Conservation (phyloP, 208 protist genomes). For the Leishmania amazonensis region DNA sequence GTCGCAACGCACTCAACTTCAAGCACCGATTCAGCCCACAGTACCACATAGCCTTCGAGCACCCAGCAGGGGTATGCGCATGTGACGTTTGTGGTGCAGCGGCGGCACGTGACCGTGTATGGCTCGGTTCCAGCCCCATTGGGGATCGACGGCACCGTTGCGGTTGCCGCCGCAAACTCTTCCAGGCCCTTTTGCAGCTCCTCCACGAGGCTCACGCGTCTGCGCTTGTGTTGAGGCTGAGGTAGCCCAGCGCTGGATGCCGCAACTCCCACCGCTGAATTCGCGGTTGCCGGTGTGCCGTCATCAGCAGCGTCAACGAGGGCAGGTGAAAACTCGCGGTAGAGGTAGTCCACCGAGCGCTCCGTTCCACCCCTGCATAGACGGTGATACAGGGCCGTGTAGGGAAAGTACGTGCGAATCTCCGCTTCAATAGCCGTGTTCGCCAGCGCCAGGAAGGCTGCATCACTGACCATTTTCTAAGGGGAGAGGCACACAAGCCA, state of each 20-base stretch:
- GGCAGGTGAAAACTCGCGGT: slow-evolving; percentile 14
- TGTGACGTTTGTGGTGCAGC: slow-evolving; percentile 40
- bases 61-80: slow-evolving; percentile 39
- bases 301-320: no score
- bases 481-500: not conserved
- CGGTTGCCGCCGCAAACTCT: not conserved
- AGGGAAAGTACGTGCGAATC: slow-evolving; percentile 50
- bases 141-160: not conserved
- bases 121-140: not conserved
- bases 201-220: slow-evolving; percentile 17
- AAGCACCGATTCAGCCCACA: slow-evolving; percentile 65
- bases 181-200: slow-evolving; percentile 14
- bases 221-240: slow-evolving; percentile 1
- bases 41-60: slow-evolving; percentile 44
- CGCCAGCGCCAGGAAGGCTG: not conserved
- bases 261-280: not conserved
- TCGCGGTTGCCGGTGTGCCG: not conserved
- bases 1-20: slow-evolving; percentile 12
- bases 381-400: slow-evolving; percentile 49
- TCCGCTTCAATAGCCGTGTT: slow-evolving; percentile 40
- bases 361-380: slow-evolving; percentile 19
- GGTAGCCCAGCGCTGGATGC: not conserved
- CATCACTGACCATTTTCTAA: not conserved
- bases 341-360: not conserved
- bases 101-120: slow-evolving; percentile 19